These are phyloP conservation scores for Eimeria praecox DNA, from an alignment of 169 alveolate genomes.

Conservation along the genomic window DNA sequence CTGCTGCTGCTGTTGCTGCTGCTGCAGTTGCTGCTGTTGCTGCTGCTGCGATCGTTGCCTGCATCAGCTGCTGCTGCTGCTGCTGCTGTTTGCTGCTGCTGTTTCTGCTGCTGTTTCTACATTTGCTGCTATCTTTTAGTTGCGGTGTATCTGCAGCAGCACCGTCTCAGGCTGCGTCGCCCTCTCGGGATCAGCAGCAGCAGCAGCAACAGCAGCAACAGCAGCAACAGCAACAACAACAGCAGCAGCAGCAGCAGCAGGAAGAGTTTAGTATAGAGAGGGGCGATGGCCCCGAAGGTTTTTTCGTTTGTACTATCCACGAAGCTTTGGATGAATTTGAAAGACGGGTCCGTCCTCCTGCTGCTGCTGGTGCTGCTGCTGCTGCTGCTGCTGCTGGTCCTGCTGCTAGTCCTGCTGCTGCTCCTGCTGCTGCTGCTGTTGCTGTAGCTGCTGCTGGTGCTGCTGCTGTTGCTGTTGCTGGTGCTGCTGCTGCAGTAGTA, in stretches of 20 bases:
- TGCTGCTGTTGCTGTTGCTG: not conserved
- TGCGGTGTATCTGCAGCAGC: not conserved
- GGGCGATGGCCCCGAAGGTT: not conserved
- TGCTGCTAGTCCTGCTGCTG: not conserved
- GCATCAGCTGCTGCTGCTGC: constrained; percentile 19
- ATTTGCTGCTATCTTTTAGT: not conserved
- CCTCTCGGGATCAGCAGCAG: not conserved
- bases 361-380: not conserved
- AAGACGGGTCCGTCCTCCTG: not conserved
- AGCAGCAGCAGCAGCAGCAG: constrained; percentile 16
- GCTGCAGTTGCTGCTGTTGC: constrained; percentile 42
- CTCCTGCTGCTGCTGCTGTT: not conserved
- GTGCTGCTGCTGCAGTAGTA: not conserved
- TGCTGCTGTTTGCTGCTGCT: constrained; percentile 43
- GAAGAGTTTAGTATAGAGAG: not conserved
- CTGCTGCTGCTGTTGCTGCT: constrained; percentile 28
- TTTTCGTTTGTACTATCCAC: not conserved
- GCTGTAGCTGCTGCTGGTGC: not conserved
- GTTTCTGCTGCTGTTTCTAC: constrained; percentile 33
- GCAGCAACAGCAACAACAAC: constrained; percentile 6
- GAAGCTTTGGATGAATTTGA: not conserved
- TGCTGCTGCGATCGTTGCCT: not conserved
- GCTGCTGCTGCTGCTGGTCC: not conserved
- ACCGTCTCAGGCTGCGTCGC: not conserved
- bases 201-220: not conserved